Percentiles rank a stretch among this genome's conserved stretches.
Evolutionary conservation across 1,284 basidiomycete genomes (phyloP).

Genomic region (Phellopilus nigrolimitatus): DNA sequence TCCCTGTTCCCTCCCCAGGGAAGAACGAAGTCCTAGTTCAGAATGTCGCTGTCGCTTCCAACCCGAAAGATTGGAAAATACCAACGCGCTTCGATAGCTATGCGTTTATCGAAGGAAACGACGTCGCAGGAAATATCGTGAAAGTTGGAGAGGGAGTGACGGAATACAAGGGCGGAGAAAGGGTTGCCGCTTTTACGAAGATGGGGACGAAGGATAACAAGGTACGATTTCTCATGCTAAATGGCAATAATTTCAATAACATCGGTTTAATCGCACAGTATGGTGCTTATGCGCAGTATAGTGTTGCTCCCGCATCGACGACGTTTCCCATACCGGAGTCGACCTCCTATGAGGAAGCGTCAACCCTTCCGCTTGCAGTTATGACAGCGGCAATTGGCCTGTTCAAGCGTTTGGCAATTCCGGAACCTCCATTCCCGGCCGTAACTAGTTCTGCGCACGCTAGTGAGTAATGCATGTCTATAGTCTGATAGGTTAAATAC

Average conservation of each 20-base stretch:
- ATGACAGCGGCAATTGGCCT: slow-evolving; percentile 32
- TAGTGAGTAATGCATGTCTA: neutral
- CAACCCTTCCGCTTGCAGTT: slow-evolving; percentile 30
- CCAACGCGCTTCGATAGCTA: slow-evolving; percentile 19
- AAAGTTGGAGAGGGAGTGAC: slow-evolving; percentile 21
- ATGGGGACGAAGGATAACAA: slow-evolving; percentile 21
- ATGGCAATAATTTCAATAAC: too few relatives aligned
- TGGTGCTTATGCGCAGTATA: slow-evolving; percentile 16
- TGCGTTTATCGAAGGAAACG: slow-evolving; percentile 21
- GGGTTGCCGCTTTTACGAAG: slow-evolving; percentile 27
- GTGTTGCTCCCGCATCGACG: slow-evolving; percentile 10
- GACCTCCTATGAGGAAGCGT: slow-evolving; percentile 29
- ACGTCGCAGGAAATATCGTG: slow-evolving; percentile 19
- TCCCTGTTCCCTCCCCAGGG: slow-evolving; percentile 18
- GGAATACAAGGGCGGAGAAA: slow-evolving; percentile 19
- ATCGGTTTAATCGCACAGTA: neutral
- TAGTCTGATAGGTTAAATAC: neutral
- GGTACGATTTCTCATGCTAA: neutral
- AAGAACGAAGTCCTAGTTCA: slow-evolving; percentile 30
- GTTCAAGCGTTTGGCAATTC: slow-evolving; percentile 23
- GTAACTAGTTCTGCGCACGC: too few relatives aligned
- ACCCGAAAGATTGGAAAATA: slow-evolving; percentile 33
- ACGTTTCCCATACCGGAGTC: slow-evolving; percentile 11
- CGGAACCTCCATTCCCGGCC: neutral
- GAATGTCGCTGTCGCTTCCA: slow-evolving; percentile 30